phyloP scores from a whole-genome alignment of 768 basidiomycete species.

The Mycena filopes region DNA sequence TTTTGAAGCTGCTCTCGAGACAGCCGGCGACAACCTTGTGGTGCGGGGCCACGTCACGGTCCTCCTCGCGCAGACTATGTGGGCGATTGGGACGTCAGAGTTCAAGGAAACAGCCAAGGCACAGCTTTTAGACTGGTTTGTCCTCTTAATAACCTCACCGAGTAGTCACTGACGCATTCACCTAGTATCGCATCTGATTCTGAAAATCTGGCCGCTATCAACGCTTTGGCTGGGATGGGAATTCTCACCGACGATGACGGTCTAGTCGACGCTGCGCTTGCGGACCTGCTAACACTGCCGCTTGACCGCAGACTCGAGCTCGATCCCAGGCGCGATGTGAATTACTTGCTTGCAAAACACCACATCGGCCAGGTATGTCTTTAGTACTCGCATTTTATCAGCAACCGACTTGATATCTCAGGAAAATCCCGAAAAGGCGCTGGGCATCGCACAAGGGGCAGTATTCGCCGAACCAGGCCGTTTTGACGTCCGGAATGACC shows the following conservation, averaged over 20 bases:
- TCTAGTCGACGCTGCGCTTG: slow-evolving; percentile 86
- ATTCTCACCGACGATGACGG: slow-evolving; percentile 81
- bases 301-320: slow-evolving; percentile 70
- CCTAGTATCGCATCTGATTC: slow-evolving; percentile 83
- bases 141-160: slow-evolving; percentile 16
- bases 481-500: slow-evolving; percentile 57
- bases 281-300: slow-evolving; percentile 80
- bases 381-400: background rate
- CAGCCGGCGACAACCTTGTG: slow-evolving; percentile 56
- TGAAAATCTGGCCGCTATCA: slow-evolving; percentile 84
- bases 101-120: slow-evolving; percentile 81
- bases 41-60: slow-evolving; percentile 78
- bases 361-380: slow-evolving; percentile 74
- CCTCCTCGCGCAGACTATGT: slow-evolving; percentile 85
- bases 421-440: slow-evolving; percentile 61
- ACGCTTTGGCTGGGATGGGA: slow-evolving; percentile 89
- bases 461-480: slow-evolving; percentile 67
- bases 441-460: slow-evolving; percentile 65
- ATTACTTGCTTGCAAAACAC: slow-evolving; percentile 78
- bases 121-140: slow-evolving; percentile 85
- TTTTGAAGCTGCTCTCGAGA: slow-evolving; percentile 75
- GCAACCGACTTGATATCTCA: slow-evolving; percentile 35
- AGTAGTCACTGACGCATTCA: slow-evolving; percentile 7
- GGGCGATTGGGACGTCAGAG: slow-evolving; percentile 83
- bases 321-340: slow-evolving; percentile 77